phyloP scores from a whole-genome alignment of 2,329 filamentous ascomycete genomes.

The Ascochyta fabae region DNA sequence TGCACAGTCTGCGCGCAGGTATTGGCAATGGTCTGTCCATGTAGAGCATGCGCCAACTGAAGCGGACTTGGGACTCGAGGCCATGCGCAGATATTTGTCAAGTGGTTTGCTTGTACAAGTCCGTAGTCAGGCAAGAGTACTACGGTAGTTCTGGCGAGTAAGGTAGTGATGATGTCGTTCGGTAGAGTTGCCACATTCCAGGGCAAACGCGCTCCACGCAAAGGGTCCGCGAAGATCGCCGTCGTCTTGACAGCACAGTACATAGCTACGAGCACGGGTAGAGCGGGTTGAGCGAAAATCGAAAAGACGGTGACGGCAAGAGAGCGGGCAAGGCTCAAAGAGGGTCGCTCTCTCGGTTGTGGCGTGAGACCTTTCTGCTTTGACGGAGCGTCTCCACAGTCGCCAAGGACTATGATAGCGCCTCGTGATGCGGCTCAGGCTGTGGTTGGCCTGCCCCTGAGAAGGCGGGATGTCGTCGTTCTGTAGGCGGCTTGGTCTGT shows the following conservation, averaged over 20 bases:
- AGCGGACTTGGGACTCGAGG: conserved; percentile 14
- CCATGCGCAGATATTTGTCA: conserved; percentile 1
- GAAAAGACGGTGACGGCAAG: conserved; percentile 20
- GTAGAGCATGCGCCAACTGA: conserved; percentile 5
- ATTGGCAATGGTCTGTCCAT: conserved; percentile 11
- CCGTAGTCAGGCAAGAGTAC: background rate
- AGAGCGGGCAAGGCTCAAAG: conserved; percentile 9
- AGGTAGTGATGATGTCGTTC: conserved; percentile 2
- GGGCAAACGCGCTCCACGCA: background rate
- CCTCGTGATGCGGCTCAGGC: conserved; percentile 13
- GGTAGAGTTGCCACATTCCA: conserved; percentile 16
- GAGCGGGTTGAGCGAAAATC: conserved; percentile 19
- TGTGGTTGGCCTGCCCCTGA: conserved; percentile 20
- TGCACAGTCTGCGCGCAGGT: conserved; percentile 16
- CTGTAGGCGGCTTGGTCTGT: conserved; percentile 11
- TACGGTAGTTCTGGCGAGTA: background rate
- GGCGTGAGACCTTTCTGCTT: conserved; percentile 16
- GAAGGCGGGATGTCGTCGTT: conserved; percentile 8
- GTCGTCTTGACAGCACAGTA: conserved; percentile 4
- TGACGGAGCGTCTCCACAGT: conserved; percentile 13
- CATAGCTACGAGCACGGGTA: conserved; percentile 1
- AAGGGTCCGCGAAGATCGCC: conserved; percentile 17
- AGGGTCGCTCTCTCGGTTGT: conserved; percentile 16
- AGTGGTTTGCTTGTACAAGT: background rate
- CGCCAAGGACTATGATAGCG: conserved; percentile 1